These are phyloP conservation scores for Tinospora cordifolia DNA, from an alignment of 164 flowering plant genomes.

Conservation along the genomic window DNA sequence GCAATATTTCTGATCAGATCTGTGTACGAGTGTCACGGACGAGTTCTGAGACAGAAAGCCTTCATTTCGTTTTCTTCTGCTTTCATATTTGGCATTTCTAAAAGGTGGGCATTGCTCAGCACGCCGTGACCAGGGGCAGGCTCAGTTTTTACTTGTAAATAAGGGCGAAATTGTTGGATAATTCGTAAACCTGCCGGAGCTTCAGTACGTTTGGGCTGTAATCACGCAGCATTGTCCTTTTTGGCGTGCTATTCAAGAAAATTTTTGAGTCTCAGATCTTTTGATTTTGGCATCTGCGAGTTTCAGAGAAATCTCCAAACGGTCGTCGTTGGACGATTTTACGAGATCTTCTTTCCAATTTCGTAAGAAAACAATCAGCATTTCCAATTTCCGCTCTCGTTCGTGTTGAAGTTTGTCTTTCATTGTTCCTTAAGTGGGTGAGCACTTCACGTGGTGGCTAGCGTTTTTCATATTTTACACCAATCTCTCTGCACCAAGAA, in stretches of 20 bases:
- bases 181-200: not conserved
- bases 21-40: not conserved
- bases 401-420: not conserved
- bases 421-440: too few relatives aligned
- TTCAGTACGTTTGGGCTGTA: not conserved
- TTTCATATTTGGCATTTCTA: too few relatives aligned
- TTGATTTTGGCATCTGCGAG: not conserved
- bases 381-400: not conserved
- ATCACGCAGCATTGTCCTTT: not conserved
- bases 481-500: not conserved
- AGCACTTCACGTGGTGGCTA: too few relatives aligned
- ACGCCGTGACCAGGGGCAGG: not conserved
- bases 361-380: not conserved
- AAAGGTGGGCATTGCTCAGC: too few relatives aligned
- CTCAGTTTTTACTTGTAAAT: constrained; percentile 7
- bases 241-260: not conserved
- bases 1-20: not conserved
- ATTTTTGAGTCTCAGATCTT: not conserved
- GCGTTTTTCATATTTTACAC: too few relatives aligned
- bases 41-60: not conserved
- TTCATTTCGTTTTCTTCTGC: not conserved
- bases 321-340: not conserved
- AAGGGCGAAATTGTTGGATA: not conserved
- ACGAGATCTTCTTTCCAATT: not conserved
- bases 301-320: not conserved